Conservation (phyloP, 345 rosid genomes). For the Aquilaria sinensis region DNA sequence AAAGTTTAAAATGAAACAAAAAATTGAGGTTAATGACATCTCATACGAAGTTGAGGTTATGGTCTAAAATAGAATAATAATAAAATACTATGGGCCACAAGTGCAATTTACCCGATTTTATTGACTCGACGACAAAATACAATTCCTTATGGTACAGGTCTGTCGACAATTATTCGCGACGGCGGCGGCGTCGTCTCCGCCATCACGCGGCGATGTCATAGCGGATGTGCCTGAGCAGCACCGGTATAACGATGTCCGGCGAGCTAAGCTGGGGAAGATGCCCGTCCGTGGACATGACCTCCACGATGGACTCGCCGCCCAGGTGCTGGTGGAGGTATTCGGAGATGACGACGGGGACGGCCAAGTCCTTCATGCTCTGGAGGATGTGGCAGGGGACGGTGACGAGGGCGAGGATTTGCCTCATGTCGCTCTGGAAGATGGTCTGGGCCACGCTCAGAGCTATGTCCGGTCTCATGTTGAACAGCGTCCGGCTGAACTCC, state of each 20-base stretch:
- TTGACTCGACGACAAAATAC: neutral
- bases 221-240: constrained; percentile 69
- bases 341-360: constrained; percentile 71
- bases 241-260: constrained; percentile 78
- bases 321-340: constrained; percentile 72
- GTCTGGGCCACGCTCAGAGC: constrained; percentile 65
- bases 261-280: constrained; percentile 96
- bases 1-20: too few species aligned
- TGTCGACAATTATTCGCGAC: too few species aligned
- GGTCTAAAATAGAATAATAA: too few species aligned
- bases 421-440: constrained; percentile 75
- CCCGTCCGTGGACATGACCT: constrained; percentile 77
- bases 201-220: constrained; percentile 35
- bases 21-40: too few species aligned
- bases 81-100: too few species aligned
- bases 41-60: too few species aligned
- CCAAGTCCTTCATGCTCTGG: constrained; percentile 81
- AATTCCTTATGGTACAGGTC: too few species aligned
- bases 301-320: constrained; percentile 67
- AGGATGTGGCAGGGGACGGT: constrained; percentile 81
- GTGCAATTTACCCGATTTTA: too few species aligned
- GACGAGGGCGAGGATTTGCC: constrained; percentile 46
- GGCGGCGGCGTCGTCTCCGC: too few species aligned
- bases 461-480: constrained; percentile 96
- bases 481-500: constrained; percentile 87